A percentile compares a stretch with the other conserved stretches of the same genome.
Evolutionary conservation across 257 asterid genomes (phyloP).

Genomic region (Linderniella brevidens): DNA sequence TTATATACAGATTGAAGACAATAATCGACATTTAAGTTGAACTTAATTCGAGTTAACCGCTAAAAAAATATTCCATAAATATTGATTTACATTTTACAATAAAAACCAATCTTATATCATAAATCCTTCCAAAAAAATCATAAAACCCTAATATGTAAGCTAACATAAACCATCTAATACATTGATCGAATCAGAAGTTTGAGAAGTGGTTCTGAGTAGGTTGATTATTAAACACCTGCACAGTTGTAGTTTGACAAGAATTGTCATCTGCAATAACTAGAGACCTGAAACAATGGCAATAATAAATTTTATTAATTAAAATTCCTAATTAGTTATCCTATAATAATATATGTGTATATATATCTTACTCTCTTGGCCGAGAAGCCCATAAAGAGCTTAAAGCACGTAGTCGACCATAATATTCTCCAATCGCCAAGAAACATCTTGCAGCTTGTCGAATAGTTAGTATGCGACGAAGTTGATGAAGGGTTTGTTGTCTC

Average conservation of each 20-base stretch:
- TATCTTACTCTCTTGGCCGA: conserved; percentile 82
- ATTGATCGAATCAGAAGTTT: conserved; percentile 26
- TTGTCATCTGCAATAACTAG: conserved; percentile 32
- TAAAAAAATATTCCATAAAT: too few relatives aligned
- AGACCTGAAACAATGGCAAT: conserved; percentile 21
- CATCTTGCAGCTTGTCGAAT: conserved; percentile 77
- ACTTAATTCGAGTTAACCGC: too few relatives aligned
- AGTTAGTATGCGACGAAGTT: conserved; percentile 51
- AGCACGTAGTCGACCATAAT: conserved; percentile 76
- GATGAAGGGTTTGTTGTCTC: conserved; percentile 85
- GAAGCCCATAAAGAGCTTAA: conserved; percentile 91
- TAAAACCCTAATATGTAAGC: too few relatives aligned
- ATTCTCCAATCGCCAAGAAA: conserved; percentile 77
- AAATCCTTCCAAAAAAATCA: too few relatives aligned
- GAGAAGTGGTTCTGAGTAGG: conserved; percentile 59
- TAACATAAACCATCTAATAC: too few relatives aligned
- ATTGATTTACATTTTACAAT: too few relatives aligned
- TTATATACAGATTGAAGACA: too few relatives aligned
- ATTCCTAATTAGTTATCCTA: not conserved
- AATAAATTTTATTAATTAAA: too few relatives aligned
- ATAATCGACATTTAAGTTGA: too few relatives aligned
- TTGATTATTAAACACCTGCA: conserved; percentile 56
- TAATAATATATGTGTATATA: not conserved
- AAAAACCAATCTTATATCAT: too few relatives aligned
- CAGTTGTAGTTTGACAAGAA: conserved; percentile 56